Base-by-base conservation (phyloP, 345 rosid species). In the Hibiscus syriacus region DNA sequence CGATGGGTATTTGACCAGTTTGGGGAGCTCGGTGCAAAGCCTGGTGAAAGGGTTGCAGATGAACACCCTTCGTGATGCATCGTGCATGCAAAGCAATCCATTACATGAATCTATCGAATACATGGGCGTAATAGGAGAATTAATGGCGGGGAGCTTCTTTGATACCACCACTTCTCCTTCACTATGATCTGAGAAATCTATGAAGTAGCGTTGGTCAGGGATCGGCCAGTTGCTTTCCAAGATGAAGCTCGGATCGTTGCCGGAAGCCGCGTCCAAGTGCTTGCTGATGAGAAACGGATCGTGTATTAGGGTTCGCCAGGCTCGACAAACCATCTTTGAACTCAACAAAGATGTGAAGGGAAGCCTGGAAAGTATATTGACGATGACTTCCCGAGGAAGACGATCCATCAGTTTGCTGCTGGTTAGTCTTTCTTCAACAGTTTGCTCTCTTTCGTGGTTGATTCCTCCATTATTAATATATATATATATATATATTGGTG, bases 311-410 rank as follows among this genome's bases (percentile, higher is more conserved):
- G 73, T 64, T 29, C 75, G 72, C 90, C 90, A 85, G 13, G 80
- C 67, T 68, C 43, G 76, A 71, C 78, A 82, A 5, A 87, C 87
- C 22, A 77, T 80, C 76, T 70, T 85, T 75, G 78, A 74, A 4
- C 75, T 79, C 14, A 86, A 72, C 64, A 87, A 61, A 56, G 84
- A 81, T 0, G 86, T 72, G 55, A 81, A 69, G 5, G 97, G 89
- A 23, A 90, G 79, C 63, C 84, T 83, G 46, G 84, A 85, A 16
- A 90, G 80, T 60, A 90, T 87, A 49, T 86, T 87, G 16, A 80
- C 16, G 22, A 80, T 12, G 57, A 90, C 78, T 50, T 90, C 92
- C 27, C 56, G 65, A 2, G 97, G 94, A 27, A 90, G 86, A 60
- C 53, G 29, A 27, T 88, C 89, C 71, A 88, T 63, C 43, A 66